These are phyloP conservation scores for Talaromyces marneffei DNA, from an alignment of 2,329 filamentous ascomycete genomes.

Conservation along the genomic window DNA sequence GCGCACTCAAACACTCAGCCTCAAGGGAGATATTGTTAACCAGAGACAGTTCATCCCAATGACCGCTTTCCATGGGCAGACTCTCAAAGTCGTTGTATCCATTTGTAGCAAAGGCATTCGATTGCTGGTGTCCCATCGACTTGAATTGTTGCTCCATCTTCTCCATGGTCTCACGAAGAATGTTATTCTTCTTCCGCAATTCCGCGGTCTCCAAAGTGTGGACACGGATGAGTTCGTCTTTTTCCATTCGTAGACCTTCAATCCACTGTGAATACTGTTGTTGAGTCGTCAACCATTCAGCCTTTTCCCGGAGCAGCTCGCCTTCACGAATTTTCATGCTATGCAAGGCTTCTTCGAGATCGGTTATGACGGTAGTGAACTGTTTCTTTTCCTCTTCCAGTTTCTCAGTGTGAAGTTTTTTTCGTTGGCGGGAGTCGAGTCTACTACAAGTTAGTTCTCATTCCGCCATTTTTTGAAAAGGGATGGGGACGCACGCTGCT, in stretches of 20 bases:
- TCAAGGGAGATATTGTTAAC: slow-evolving; percentile 55
- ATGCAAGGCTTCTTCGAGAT: slow-evolving; percentile 71
- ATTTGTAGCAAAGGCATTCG: slow-evolving; percentile 51
- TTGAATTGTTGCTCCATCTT: slow-evolving; percentile 39
- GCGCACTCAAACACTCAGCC: slow-evolving; percentile 31
- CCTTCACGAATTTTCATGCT: slow-evolving; percentile 59
- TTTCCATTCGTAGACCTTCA: slow-evolving; percentile 72
- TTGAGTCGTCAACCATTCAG: slow-evolving; percentile 64
- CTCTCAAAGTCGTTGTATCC: slow-evolving; percentile 78
- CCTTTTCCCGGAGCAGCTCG: slow-evolving; percentile 49
- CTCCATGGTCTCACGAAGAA: slow-evolving; percentile 63
- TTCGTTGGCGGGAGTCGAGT: slow-evolving; percentile 91
- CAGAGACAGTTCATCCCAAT: slow-evolving; percentile 79
- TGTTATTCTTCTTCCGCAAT: slow-evolving; percentile 84
- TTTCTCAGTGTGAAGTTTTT: slow-evolving; percentile 96
- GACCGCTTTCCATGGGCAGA: slow-evolving; percentile 66
- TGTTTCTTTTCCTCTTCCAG: slow-evolving; percentile 96
- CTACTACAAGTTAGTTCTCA: slow-evolving; percentile 41
- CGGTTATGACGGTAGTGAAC: slow-evolving; percentile 67
- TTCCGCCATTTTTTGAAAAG: slow-evolving; percentile 4
- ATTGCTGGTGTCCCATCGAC: slow-evolving; percentile 34
- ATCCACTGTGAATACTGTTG: slow-evolving; percentile 70
- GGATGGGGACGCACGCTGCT: slow-evolving; percentile 69
- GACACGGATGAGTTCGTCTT: slow-evolving; percentile 80
- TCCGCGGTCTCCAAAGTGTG: slow-evolving; percentile 89